These are phyloP conservation scores for Ascochyta fabae DNA, from an alignment of 2,329 filamentous ascomycete species.

Conservation along the genomic window DNA sequence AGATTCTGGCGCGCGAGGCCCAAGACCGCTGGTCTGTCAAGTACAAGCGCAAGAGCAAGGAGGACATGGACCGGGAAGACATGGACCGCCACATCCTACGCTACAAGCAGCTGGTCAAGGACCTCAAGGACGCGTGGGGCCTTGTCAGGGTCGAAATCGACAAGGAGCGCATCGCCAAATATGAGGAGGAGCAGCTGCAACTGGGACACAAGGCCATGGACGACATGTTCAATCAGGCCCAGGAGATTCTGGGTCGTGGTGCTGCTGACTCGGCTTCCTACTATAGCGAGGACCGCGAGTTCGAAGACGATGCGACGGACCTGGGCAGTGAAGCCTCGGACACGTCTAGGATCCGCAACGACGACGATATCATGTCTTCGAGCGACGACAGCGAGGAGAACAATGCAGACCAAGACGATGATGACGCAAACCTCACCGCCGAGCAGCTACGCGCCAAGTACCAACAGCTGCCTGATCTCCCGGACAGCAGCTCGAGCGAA, in stretches of 20 bases:
- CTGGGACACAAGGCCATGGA: slow-evolving; percentile 69
- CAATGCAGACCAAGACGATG: slow-evolving; percentile 55
- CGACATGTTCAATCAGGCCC: slow-evolving; percentile 74
- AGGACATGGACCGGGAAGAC: slow-evolving; percentile 83
- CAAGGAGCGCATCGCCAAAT: slow-evolving; percentile 61
- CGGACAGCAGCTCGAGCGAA: slow-evolving; percentile 44
- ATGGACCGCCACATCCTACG: slow-evolving; percentile 68
- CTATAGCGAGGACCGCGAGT: slow-evolving; percentile 49
- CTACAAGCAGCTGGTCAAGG: slow-evolving; percentile 74
- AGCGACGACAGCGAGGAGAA: slow-evolving; percentile 48
- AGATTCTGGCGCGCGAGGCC: slow-evolving; percentile 78
- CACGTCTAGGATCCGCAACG: slow-evolving; percentile 47
- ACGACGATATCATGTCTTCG: slow-evolving; percentile 50
- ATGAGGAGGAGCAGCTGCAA: slow-evolving; percentile 66
- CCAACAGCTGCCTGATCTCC: slow-evolving; percentile 63
- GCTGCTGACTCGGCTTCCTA: slow-evolving; percentile 46
- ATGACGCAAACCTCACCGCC: slow-evolving; percentile 71
- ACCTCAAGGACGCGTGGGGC: slow-evolving; percentile 67
- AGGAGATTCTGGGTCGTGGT: slow-evolving; percentile 50
- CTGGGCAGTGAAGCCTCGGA: slow-evolving; percentile 50
- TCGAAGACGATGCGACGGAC: slow-evolving; percentile 52
- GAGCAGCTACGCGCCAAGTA: slow-evolving; percentile 75
- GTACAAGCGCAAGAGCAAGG: slow-evolving; percentile 61
- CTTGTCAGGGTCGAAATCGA: slow-evolving; percentile 65
- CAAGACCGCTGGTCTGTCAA: slow-evolving; percentile 75